A percentile compares a stretch with the other conserved stretches of the same genome.
Conservation (phyloP, 2,329 filamentous ascomycete genomes). For the Diaporthe caulivora region DNA sequence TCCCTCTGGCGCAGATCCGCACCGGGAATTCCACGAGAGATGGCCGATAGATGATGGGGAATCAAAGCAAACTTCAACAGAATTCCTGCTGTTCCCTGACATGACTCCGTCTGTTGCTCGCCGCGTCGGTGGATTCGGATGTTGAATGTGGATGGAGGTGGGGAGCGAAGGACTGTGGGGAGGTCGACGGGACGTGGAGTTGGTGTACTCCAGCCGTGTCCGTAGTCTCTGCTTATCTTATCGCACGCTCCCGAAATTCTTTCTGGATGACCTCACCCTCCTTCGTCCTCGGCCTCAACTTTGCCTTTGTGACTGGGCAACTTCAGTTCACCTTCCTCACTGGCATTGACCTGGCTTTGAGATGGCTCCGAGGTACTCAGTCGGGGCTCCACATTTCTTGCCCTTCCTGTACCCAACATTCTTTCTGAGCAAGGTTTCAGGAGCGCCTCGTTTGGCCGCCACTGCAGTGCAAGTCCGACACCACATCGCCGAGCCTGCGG, state of each 20-base stretch:
- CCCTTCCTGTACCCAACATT: slow-evolving; percentile 66
- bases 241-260: slow-evolving; percentile 34
- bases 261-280: slow-evolving; percentile 10
- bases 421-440: slow-evolving; percentile 46
- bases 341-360: slow-evolving; percentile 38
- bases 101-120: not conserved
- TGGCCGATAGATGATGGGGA: not conserved
- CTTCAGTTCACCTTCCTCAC: slow-evolving; percentile 20
- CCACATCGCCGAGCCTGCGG: slow-evolving; percentile 45
- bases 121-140: not conserved
- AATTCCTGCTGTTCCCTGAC: not conserved
- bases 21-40: not conserved
- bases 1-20: not conserved
- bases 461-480: slow-evolving; percentile 44
- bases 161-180: no score
- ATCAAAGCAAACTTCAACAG: not conserved
- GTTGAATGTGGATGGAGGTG: not conserved
- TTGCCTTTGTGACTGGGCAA: not conserved
- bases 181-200: not conserved
- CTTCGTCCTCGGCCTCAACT: not conserved
- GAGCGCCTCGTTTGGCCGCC: slow-evolving; percentile 45
- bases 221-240: slow-evolving; percentile 37
- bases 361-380: slow-evolving; percentile 58
- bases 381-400: slow-evolving; percentile 53
- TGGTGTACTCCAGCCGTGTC: slow-evolving; percentile 1